phyloP scores from a whole-genome alignment of 768 basidiomycete species.

The Agrocybe chaxingu region DNA sequence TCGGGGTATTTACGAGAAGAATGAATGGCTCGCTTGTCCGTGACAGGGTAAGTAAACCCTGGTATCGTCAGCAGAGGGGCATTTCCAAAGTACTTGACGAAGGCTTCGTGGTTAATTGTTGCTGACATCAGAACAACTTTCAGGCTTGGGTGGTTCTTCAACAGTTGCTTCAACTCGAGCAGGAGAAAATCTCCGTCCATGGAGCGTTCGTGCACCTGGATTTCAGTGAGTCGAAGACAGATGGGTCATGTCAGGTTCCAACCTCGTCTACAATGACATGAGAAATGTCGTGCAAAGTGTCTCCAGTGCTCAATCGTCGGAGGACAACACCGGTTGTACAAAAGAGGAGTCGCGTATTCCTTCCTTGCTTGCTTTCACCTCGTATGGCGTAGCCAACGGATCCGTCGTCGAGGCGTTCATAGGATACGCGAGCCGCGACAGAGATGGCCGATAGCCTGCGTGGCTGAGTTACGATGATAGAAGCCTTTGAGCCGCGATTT shows the following conservation, averaged over 20 bases:
- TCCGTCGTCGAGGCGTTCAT: slow-evolving; percentile 73
- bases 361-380: slow-evolving; percentile 71
- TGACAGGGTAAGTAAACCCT: slow-evolving; percentile 76
- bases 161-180: slow-evolving; percentile 75
- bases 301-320: slow-evolving; percentile 70
- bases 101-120: slow-evolving; percentile 89
- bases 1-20: not conserved
- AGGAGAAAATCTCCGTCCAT: slow-evolving; percentile 90
- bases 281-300: slow-evolving; percentile 65
- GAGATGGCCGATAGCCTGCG: slow-evolving; percentile 86
- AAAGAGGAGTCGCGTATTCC: slow-evolving; percentile 75
- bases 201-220: slow-evolving; percentile 86
- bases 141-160: slow-evolving; percentile 58
- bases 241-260: slow-evolving; percentile 4
- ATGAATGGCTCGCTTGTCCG: slow-evolving; percentile 54
- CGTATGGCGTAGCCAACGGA: slow-evolving; percentile 88
- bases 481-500: slow-evolving; percentile 58
- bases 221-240: not conserved
- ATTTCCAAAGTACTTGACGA: slow-evolving; percentile 74
- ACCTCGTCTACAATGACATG: slow-evolving; percentile 94
- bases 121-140: slow-evolving; percentile 92
- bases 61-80: slow-evolving; percentile 85
- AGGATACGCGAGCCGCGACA: slow-evolving; percentile 82
- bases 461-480: slow-evolving; percentile 87
- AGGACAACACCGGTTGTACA: slow-evolving; percentile 95